Conservation (phyloP, 1,284 basidiomycete species). For the Pyrrhoderma noxium region DNA sequence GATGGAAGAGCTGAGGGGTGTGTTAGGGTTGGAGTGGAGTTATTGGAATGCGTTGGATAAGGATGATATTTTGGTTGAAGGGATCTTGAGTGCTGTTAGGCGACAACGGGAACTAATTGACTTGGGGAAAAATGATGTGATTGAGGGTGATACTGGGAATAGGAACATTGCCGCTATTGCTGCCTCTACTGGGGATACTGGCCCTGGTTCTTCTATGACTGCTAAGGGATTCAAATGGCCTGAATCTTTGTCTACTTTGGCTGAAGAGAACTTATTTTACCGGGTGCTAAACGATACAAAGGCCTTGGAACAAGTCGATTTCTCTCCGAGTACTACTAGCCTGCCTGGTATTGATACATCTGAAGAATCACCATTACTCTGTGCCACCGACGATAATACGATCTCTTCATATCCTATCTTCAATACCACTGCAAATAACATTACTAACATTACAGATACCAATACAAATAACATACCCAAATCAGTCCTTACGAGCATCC, state of each 20-base stretch:
- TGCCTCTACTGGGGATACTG: too few relatives aligned
- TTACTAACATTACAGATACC: too few relatives aligned
- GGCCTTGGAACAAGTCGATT: too few relatives aligned
- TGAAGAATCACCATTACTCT: conserved; percentile 32
- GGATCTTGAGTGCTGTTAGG: conserved; percentile 37
- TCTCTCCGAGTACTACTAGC: too few relatives aligned
- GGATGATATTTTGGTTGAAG: conserved; percentile 31
- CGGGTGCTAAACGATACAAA: conserved; percentile 36
- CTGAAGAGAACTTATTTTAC: conserved; percentile 46
- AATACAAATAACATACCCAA: too few relatives aligned
- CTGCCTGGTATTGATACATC: too few relatives aligned
- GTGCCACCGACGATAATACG: conserved; percentile 40
- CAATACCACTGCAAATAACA: conserved; percentile 11
- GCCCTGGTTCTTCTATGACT: conserved; percentile 4
- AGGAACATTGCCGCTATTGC: conserved; percentile 3
- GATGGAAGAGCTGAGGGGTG: conserved; percentile 45
- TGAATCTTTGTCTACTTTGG: conserved; percentile 10
- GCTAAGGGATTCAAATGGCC: neutral
- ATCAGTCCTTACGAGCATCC: too few relatives aligned
- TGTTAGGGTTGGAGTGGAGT: conserved; percentile 43
- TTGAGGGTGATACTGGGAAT: too few relatives aligned
- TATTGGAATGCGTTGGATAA: conserved; percentile 43
- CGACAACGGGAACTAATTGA: conserved; percentile 30
- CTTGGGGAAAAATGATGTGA: too few relatives aligned
- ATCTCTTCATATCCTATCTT: conserved; percentile 30